Conservation (phyloP, 805 yeast species). For the Cyberlindnera japonica region DNA sequence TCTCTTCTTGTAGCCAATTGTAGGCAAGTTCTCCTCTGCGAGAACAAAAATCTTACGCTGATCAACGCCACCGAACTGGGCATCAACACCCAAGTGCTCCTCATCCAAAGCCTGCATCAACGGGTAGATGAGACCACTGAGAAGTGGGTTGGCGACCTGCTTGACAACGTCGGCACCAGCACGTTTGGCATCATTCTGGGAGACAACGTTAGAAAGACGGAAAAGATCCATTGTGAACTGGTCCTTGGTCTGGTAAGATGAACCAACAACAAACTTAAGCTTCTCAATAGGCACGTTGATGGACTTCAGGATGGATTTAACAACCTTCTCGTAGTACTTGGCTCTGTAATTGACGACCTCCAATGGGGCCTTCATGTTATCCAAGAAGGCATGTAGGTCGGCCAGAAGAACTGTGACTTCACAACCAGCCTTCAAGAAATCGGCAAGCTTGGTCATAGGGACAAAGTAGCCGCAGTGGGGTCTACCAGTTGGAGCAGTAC, state of each 20-base stretch:
- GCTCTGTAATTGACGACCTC: constrained; percentile 90
- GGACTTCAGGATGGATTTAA: constrained; percentile 80
- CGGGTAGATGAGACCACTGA: constrained; percentile 93
- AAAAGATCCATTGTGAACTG: constrained; percentile 88
- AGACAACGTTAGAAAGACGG: constrained; percentile 75
- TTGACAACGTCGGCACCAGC: constrained; percentile 99
- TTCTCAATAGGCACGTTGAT: constrained; percentile 91
- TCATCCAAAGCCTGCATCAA: constrained; percentile 99
- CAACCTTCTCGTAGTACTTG: constrained; percentile 76
- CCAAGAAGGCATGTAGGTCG: constrained; percentile 94
- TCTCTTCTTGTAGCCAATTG: constrained; percentile 91
- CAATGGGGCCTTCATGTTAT: constrained; percentile 96
- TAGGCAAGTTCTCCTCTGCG: constrained; percentile 89
- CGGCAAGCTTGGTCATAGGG: constrained; percentile 95
- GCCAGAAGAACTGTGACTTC: constrained; percentile 90
- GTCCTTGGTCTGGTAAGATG: constrained; percentile 77
- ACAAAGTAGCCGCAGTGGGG: constrained; percentile 99
- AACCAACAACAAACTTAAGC: constrained; percentile 79
- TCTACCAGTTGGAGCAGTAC: constrained; percentile 98
- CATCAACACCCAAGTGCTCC: constrained; percentile 82
- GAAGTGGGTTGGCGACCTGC: constrained; percentile 90
- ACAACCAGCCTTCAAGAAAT: constrained; percentile 93
- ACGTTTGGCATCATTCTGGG: constrained; percentile 95
- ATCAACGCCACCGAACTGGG: constrained; percentile 98
- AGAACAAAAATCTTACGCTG: constrained; percentile 96